These are phyloP conservation scores for Petrea volubilis DNA, from an alignment of 257 asterid genomes.

Conservation along the genomic window DNA sequence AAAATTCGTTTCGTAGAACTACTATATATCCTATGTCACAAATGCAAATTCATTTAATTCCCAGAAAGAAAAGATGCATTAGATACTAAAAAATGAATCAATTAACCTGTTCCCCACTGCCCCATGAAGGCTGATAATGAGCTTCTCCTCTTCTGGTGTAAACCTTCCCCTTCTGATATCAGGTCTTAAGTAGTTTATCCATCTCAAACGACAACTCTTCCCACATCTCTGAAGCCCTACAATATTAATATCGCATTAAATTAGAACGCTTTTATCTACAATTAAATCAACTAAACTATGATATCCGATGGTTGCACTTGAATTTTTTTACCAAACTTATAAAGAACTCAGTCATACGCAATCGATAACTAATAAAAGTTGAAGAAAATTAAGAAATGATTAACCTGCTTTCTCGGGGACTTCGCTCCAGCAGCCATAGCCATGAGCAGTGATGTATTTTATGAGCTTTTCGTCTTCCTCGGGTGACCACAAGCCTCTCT, in stretches of 20 bases:
- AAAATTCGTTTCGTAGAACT: too few species aligned
- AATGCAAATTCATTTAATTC: too few species aligned
- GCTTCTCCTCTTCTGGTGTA: constrained; percentile 80
- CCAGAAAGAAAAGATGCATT: too few species aligned
- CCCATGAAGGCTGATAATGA: constrained; percentile 86
- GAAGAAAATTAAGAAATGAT: too few species aligned
- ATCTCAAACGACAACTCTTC: constrained; percentile 86
- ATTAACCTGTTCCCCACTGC: constrained; percentile 98
- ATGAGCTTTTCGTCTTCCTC: constrained; percentile 93
- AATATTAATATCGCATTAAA: too few species aligned
- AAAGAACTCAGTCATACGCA: too few species aligned
- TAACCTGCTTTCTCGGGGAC: constrained; percentile 98
- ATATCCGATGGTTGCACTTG: too few species aligned
- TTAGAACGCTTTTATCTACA: too few species aligned
- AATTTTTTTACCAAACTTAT: too few species aligned
- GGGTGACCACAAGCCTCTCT: constrained; percentile 98
- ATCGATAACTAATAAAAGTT: too few species aligned
- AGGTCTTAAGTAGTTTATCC: constrained; percentile 96
- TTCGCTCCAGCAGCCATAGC: constrained; percentile 99
- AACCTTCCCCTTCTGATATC: constrained; percentile 93
- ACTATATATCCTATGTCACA: too few species aligned
- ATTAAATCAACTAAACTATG: not conserved
- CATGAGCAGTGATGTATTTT: constrained; percentile 74
- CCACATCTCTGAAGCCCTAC: constrained; percentile 95
- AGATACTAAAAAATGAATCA: too few species aligned